Evolutionary conservation across 345 rosid genomes (phyloP).

Genomic region (Syzygium aromaticum): DNA sequence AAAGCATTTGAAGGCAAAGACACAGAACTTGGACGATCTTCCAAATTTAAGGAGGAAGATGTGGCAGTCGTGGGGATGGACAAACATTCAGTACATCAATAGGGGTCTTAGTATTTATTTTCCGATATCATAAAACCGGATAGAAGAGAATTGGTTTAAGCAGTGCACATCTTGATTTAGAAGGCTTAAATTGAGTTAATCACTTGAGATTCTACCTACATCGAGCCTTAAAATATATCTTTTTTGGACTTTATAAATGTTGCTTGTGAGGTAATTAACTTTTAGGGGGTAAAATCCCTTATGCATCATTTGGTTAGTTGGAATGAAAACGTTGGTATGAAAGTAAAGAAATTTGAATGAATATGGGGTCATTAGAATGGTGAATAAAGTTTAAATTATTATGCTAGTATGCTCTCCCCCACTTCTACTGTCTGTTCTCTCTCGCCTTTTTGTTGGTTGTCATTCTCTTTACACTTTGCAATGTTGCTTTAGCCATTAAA

Average conservation of each 20-base stretch:
- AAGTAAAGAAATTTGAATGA: background rate
- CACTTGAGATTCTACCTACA: background rate
- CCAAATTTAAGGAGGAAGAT: background rate
- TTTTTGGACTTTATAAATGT: background rate
- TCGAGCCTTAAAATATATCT: background rate
- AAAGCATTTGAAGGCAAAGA: background rate
- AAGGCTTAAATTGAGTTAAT: background rate
- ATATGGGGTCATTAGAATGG: background rate
- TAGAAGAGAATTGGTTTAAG: background rate
- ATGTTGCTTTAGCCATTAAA: background rate
- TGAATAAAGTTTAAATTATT: background rate
- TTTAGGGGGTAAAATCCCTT: background rate
- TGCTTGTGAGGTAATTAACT: background rate
- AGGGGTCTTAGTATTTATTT: background rate
- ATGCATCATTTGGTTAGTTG: background rate
- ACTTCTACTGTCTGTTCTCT: background rate
- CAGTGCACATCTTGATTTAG: background rate
- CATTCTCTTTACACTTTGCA: background rate
- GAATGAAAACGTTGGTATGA: background rate
- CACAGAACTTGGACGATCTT: background rate
- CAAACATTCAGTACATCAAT: background rate
- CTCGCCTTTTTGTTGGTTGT: background rate
- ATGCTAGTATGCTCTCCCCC: background rate
- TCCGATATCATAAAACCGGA: background rate
- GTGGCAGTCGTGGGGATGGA: background rate